Evolutionary conservation across 1,139 yeast species (phyloP).

Genomic region (Barnettozyma hawaiiensis): DNA sequence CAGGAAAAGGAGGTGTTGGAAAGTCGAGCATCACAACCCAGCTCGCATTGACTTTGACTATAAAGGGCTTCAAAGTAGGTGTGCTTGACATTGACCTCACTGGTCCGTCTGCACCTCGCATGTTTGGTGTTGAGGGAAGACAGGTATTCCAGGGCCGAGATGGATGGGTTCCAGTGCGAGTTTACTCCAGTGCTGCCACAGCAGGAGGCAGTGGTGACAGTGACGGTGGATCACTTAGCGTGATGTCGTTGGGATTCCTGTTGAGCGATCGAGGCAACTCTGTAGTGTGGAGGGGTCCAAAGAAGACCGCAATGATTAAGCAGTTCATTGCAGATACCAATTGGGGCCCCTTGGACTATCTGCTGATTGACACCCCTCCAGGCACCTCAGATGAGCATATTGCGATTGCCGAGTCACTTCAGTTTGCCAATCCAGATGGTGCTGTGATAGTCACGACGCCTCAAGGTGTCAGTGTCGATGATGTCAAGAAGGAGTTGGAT

Average conservation of each 20-base stretch:
- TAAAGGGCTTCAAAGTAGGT: slow-evolving; percentile 75
- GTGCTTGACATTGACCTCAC: slow-evolving; percentile 92
- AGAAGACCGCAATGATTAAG: slow-evolving; percentile 94
- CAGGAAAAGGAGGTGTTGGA: slow-evolving; percentile 98
- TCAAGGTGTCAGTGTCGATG: slow-evolving; percentile 87
- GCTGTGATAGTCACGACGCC: slow-evolving; percentile 96
- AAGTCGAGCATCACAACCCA: slow-evolving; percentile 95
- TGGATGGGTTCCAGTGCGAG: slow-evolving; percentile 87
- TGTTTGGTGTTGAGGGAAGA: slow-evolving; percentile 83
- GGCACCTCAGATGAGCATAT: slow-evolving; percentile 99
- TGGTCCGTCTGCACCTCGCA: slow-evolving; percentile 94
- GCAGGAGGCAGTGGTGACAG: no score
- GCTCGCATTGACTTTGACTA: slow-evolving; percentile 70
- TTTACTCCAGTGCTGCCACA: slow-evolving; percentile 17
- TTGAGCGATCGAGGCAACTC: slow-evolving; percentile 79
- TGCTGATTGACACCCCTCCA: slow-evolving; percentile 95
- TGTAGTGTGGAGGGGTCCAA: slow-evolving; percentile 98
- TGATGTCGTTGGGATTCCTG: slow-evolving; percentile 91
- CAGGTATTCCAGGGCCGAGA: slow-evolving; percentile 77
- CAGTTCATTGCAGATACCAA: slow-evolving; percentile 87
- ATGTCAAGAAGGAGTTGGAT: slow-evolving; percentile 89
- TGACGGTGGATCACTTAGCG: slow-evolving; percentile 16
- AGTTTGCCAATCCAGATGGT: slow-evolving; percentile 78
- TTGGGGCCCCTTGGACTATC: slow-evolving; percentile 61
- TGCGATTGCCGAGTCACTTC: slow-evolving; percentile 86